Conservation (phyloP, 75 land plant genomes). For the Chamaecyparis obtusa region DNA sequence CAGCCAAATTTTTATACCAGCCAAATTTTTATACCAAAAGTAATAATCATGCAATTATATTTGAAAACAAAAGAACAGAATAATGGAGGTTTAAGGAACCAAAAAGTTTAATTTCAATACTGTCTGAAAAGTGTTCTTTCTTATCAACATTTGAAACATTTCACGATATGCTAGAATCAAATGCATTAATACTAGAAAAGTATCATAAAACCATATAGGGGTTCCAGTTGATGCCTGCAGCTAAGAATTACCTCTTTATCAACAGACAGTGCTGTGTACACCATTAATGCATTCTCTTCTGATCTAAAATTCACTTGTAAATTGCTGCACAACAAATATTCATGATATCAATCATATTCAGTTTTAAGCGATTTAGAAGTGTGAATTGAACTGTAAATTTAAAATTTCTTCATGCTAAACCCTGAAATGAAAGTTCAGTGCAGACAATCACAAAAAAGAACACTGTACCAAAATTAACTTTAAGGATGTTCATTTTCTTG, state of each 20-base stretch:
- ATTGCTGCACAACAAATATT: conserved; percentile 38
- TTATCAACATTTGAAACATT: background rate
- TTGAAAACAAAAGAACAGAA: background rate
- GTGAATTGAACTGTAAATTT: background rate
- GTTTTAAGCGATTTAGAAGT: background rate
- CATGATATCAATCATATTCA: background rate
- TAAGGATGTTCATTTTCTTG: background rate
- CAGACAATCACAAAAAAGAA: background rate
- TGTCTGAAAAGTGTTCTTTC: background rate
- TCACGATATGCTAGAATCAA: background rate
- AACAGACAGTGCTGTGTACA: conserved; percentile 60
- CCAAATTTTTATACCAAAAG: background rate
- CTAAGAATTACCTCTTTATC: conserved; percentile 72
- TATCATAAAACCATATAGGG: background rate
- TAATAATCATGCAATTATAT: background rate
- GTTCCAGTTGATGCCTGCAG: background rate
- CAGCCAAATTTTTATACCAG: background rate
- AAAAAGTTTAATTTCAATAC: background rate
- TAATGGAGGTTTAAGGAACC: background rate
- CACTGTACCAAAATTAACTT: background rate
- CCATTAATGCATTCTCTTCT: conserved; percentile 58
- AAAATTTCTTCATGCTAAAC: background rate
- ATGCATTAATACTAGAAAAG: background rate
- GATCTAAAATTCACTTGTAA: conserved; percentile 69
- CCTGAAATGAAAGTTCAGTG: background rate